These are phyloP conservation scores for Phytopythium ostracodes DNA, from an alignment of 352 stramenopile species.

Conservation along the genomic window DNA sequence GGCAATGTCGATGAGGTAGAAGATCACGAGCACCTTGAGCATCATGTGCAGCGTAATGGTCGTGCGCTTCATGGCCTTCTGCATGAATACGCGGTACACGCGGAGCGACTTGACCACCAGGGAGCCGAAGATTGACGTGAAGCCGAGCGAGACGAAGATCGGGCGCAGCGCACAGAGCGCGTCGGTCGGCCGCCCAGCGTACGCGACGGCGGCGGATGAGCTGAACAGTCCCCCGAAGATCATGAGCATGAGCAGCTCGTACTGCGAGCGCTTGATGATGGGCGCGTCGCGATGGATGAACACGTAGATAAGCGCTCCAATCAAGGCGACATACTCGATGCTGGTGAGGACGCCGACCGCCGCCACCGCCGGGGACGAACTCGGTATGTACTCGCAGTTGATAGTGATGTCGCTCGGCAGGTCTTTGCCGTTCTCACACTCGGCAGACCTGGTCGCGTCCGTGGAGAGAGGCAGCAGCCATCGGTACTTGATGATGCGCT, in stretches of 20 bases:
- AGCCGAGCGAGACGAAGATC: constrained; percentile 28
- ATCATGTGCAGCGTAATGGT: constrained; percentile 30
- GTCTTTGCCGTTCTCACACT: constrained; percentile 21
- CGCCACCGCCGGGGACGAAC: constrained; percentile 15
- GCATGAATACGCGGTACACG: constrained; percentile 56
- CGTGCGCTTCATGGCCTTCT: constrained; percentile 34
- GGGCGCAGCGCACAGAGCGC: constrained; percentile 29
- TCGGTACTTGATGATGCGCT: constrained; percentile 24
- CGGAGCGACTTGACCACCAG: constrained; percentile 47
- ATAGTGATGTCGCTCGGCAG: constrained; percentile 21
- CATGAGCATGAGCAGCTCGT: constrained; percentile 38
- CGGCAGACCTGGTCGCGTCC: constrained; percentile 14
- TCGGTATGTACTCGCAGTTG: constrained; percentile 38
- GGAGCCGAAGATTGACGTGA: constrained; percentile 41
- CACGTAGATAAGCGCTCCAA: constrained; percentile 19
- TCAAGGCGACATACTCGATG: constrained; percentile 14
- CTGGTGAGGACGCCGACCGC: constrained; percentile 8
- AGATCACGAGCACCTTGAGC: constrained; percentile 33
- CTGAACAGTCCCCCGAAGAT: constrained; percentile 34
- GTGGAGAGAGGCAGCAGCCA: constrained; percentile 29
- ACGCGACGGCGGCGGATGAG: constrained; percentile 21
- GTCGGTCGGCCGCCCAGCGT: constrained; percentile 23
- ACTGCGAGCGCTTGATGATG: constrained; percentile 47
- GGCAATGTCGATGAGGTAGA: constrained; percentile 28
- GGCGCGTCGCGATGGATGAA: constrained; percentile 24